Percentiles rank a stretch among this genome's conserved stretches.
phyloP scores from a whole-genome alignment of 208 protist genomes.

The Wallacemonas rigidus region DNA sequence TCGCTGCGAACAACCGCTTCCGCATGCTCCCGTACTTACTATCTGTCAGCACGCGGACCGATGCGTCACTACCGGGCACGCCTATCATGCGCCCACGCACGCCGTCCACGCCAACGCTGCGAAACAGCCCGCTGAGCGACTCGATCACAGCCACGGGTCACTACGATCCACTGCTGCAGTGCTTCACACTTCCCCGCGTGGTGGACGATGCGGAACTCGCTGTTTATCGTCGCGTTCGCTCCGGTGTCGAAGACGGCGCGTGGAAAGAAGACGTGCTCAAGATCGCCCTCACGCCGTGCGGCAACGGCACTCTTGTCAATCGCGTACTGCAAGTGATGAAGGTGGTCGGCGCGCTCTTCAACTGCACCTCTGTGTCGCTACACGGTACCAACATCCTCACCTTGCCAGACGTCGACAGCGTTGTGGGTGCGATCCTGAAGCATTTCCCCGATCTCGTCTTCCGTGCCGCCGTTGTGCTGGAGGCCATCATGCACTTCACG shows the following conservation, averaged over 20 bases:
- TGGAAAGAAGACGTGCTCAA: slow-evolving; percentile 57
- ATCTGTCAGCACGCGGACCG: slow-evolving; percentile 55
- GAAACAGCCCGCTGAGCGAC: slow-evolving; percentile 59
- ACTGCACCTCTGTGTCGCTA: slow-evolving; percentile 41
- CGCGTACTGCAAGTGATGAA: slow-evolving; percentile 67
- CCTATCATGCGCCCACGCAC: slow-evolving; percentile 37
- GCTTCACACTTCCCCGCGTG: slow-evolving; percentile 55
- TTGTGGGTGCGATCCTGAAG: slow-evolving; percentile 44
- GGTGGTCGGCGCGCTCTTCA: slow-evolving; percentile 59
- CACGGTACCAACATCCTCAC: slow-evolving; percentile 40
- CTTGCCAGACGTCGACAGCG: slow-evolving; percentile 40
- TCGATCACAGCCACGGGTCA: slow-evolving; percentile 51
- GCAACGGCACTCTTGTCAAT: slow-evolving; percentile 48
- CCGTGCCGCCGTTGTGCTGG: slow-evolving; percentile 63
- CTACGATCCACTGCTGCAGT: slow-evolving; percentile 72
- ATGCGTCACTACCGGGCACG: slow-evolving; percentile 41
- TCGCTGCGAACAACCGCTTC: slow-evolving; percentile 70
- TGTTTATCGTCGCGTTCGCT: slow-evolving; percentile 51
- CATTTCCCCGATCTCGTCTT: slow-evolving; percentile 35
- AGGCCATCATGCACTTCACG: slow-evolving; percentile 72
- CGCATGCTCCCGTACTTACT: slow-evolving; percentile 70
- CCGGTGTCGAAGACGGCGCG: slow-evolving; percentile 25
- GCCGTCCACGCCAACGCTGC: slow-evolving; percentile 41
- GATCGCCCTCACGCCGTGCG: slow-evolving; percentile 40
- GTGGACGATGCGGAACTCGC: slow-evolving; percentile 65